These are phyloP conservation scores for Argentina anserina DNA, from an alignment of 306 rosid species.

Conservation along the genomic window DNA sequence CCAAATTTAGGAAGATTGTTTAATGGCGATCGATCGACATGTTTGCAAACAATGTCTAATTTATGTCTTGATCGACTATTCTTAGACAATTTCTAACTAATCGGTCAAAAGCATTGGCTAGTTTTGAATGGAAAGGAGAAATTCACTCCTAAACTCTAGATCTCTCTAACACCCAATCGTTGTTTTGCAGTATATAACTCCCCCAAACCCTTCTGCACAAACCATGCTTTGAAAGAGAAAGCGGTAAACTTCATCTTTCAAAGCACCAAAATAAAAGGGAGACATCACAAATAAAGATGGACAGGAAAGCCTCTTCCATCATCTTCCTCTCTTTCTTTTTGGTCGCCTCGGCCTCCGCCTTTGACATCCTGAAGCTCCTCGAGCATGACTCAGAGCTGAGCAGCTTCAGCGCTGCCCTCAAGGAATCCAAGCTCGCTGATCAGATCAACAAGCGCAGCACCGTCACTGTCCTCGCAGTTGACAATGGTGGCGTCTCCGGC, in stretches of 20 bases:
- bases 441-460: conserved; percentile 40
- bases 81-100: background rate
- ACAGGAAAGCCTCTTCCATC: conserved; percentile 36
- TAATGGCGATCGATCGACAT: background rate
- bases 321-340: conserved; percentile 31
- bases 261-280: background rate
- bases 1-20: background rate
- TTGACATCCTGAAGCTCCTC: conserved; percentile 44
- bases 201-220: background rate
- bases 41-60: background rate
- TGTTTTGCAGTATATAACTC: background rate
- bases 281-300: conserved; percentile 26
- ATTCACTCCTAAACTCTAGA: background rate
- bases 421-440: conserved; percentile 47
- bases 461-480: conserved; percentile 45
- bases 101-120: background rate
- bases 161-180: background rate
- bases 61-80: background rate
- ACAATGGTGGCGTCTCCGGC: conserved; percentile 8
- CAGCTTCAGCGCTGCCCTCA: conserved; percentile 34
- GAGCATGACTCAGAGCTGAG: conserved; percentile 26
- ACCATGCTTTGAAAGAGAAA: conserved; percentile 32
- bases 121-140: background rate
- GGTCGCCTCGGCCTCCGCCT: conserved; percentile 29
- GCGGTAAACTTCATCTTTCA: background rate